A percentile compares a stretch with the other conserved stretches of the same genome.
phyloP scores from a whole-genome alignment of 805 yeast species.

The Hanseniaspora vineae region DNA sequence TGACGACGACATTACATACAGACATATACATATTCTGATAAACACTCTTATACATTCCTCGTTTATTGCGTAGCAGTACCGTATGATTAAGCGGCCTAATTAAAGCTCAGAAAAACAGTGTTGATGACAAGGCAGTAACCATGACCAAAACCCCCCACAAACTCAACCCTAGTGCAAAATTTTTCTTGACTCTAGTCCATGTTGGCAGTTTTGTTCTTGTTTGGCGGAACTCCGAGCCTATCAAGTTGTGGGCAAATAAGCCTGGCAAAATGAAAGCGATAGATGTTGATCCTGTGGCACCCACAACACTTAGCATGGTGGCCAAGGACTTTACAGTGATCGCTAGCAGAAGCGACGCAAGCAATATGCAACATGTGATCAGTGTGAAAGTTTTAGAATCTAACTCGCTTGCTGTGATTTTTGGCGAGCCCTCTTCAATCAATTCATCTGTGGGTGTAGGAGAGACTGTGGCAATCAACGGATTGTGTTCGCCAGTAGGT shows the following conservation, averaged over 20 bases:
- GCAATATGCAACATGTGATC: constrained; percentile 35
- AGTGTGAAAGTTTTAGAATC: constrained; percentile 30
- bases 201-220: constrained; percentile 11
- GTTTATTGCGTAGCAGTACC: no score
- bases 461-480: not conserved
- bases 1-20: not conserved
- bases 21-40: not conserved
- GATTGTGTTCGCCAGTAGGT: constrained; percentile 4
- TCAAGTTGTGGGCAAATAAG: constrained; percentile 42
- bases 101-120: constrained; percentile 8
- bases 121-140: constrained; percentile 36
- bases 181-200: constrained; percentile 23
- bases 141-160: constrained; percentile 40
- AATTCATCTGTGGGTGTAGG: constrained; percentile 15
- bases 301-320: constrained; percentile 57
- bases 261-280: constrained; percentile 74
- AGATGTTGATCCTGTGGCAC: constrained; percentile 74
- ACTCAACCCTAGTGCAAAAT: constrained; percentile 26
- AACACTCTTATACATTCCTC: not conserved
- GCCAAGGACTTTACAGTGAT: constrained; percentile 51
- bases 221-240: constrained; percentile 13
- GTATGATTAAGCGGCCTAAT: no score
- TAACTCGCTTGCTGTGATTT: constrained; percentile 13
- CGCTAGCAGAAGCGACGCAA: constrained; percentile 42
- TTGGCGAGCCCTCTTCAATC: constrained; percentile 20